Conservation (phyloP, 495 filamentous ascomycete genomes). For the Aspergillus egyptiacus region DNA sequence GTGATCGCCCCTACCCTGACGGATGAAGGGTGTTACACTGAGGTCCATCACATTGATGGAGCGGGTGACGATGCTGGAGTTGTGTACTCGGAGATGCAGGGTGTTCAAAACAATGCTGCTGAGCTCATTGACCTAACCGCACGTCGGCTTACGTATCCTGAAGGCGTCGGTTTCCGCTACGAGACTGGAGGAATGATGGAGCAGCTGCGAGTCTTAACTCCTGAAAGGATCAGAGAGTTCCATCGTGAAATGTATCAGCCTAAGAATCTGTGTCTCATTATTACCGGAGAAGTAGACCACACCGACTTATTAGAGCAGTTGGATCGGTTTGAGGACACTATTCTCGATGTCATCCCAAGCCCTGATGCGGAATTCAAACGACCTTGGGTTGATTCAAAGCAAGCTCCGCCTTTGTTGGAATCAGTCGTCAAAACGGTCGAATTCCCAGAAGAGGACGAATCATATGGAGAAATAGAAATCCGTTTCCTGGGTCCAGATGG, state of each 20-base stretch:
- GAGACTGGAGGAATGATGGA: conserved; percentile 98
- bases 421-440: conserved; percentile 70
- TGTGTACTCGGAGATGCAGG: conserved; percentile 99
- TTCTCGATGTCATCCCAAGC: conserved; percentile 71
- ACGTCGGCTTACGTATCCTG: conserved; percentile 75
- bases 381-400: conserved; percentile 85
- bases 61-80: conserved; percentile 93
- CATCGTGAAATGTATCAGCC: conserved; percentile 98
- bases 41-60: conserved; percentile 93
- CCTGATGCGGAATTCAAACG: conserved; percentile 71
- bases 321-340: conserved; percentile 82
- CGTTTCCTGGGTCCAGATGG: conserved; percentile 80
- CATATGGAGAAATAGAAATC: conserved; percentile 75
- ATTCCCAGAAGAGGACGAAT: conserved; percentile 96
- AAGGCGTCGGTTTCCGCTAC: conserved; percentile 86
- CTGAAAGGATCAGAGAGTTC: conserved; percentile 84
- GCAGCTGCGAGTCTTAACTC: conserved; percentile 73
- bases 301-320: conserved; percentile 69
- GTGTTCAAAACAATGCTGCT: conserved; percentile 70
- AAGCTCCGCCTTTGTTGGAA: conserved; percentile 61
- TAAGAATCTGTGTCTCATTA: conserved; percentile 84
- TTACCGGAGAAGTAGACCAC: conserved; percentile 87
- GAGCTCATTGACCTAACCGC: conserved; percentile 82
- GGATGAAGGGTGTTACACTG: conserved; percentile 88
- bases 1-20: conserved; percentile 85